Evolutionary conservation across 2,329 filamentous ascomycete genomes (phyloP), one percentile per base, ranked within the genome.

Genomic region (Xylariales sp.): DNA sequence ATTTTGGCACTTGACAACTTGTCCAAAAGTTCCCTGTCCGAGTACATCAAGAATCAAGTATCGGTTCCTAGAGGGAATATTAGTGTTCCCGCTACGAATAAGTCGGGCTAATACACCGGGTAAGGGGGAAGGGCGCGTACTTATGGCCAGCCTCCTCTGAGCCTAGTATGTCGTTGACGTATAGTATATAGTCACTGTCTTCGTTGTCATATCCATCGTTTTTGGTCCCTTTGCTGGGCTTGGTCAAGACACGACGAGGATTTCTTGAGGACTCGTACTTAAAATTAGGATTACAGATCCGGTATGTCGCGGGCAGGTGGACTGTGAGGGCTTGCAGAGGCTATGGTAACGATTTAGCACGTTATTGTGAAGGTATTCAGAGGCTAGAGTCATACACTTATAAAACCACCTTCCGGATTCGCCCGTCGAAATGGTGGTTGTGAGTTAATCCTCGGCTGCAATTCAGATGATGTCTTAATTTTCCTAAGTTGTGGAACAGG

Each of bases 121-220:
- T 23, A 23, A 23, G 23, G 23, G 23, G 45, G 36, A 30, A 41
- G 36, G 36, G 45, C 50, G 78, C 90, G 74, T 84, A 94, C 93
- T 98, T 99, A 84, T 99, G 96, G 48, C 96, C 96, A 70, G 95
- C 95, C 80, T 99, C 96, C 81, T 99, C 96, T 14, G 95, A 98
- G 9, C 96, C 96, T 62, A 99, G 84, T 71, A 99, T 99, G 79
- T 99, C 96, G 80, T 99, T 99, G 75, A 99, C 96, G 75, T 98
- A 99, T 73, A 99, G 88, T 76, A 99, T 99, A 78, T 99, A 99
- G 78, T 99, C 96, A 80, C 96, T 98, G 74, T 99, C 96, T 79
- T 99, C 96, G 74, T 99, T 99, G 78, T 99, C 96, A 77, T 96
- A 99, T 3, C 96, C 96, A 82, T 99, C 96, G 77, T 99, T 99